Evolutionary conservation across 257 asterid species (phyloP).

Genomic region (Leptodermis oblonga): DNA sequence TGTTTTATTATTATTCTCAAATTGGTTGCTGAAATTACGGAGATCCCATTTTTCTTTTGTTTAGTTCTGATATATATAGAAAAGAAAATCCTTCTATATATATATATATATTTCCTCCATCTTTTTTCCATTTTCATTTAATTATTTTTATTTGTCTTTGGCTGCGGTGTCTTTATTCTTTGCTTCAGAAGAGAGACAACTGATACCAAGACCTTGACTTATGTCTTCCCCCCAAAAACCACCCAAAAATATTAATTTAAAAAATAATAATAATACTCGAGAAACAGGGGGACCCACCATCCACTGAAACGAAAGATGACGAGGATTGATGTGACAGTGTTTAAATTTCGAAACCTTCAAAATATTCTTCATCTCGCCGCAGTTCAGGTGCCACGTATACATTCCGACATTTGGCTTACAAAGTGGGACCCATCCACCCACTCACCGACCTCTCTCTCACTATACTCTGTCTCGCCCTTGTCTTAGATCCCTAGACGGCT

Average conservation of each 20-base stretch:
- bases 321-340: constrained; percentile 35
- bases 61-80: neutral
- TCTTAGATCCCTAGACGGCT: neutral
- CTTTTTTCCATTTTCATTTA: neutral
- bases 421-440: constrained; percentile 2
- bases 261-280: neutral
- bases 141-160: neutral
- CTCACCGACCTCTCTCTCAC: constrained; percentile 30
- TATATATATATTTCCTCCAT: neutral
- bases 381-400: constrained; percentile 42
- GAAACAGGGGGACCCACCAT: constrained; percentile 24
- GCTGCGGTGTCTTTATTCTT: constrained; percentile 23
- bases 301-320: constrained; percentile 30
- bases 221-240: neutral
- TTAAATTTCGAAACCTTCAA: constrained; percentile 30
- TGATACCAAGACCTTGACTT: neutral
- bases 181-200: constrained; percentile 34
- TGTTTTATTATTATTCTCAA: neutral
- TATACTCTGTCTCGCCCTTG: constrained; percentile 8
- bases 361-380: constrained; percentile 45
- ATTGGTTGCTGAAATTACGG: constrained; percentile 7
- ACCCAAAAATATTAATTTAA: neutral
- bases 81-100: neutral
- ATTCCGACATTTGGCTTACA: constrained; percentile 7
- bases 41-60: neutral